Conservation (phyloP, 768 basidiomycete species). For the Tylopilus subfusipes region DNA sequence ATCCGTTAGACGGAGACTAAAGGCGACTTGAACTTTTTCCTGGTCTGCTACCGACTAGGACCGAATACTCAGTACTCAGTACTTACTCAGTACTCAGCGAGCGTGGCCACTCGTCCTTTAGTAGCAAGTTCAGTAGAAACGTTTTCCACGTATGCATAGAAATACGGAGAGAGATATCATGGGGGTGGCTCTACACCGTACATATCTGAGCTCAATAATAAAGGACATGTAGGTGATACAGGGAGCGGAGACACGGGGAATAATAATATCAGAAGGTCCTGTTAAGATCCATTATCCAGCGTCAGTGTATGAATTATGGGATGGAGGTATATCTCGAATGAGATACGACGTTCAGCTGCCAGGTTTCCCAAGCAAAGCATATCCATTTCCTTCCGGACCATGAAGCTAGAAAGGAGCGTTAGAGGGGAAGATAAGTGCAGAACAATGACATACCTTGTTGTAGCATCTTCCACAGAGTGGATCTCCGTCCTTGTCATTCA, state of each 20-base stretch:
- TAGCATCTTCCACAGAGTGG: conserved; percentile 74
- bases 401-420: conserved; percentile 48
- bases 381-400: conserved; percentile 71
- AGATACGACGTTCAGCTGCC: conserved; percentile 36
- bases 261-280: conserved; percentile 16
- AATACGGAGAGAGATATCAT: conserved; percentile 5
- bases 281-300: conserved; percentile 8
- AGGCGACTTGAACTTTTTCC: background rate
- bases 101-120: background rate
- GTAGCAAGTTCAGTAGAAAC: background rate
- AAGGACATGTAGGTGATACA: conserved; percentile 22
- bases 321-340: background rate
- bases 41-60: too few relatives aligned
- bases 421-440: background rate
- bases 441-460: conserved; percentile 44
- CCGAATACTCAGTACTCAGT: too few relatives aligned
- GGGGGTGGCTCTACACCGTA: conserved; percentile 9
- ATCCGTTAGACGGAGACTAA: background rate
- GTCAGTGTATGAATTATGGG: conserved; percentile 3
- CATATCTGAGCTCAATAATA: conserved; percentile 10
- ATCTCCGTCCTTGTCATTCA: conserved; percentile 74
- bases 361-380: conserved; percentile 61
- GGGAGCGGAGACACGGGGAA: conserved; percentile 13
- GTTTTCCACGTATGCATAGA: background rate
- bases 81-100: background rate